A percentile compares a stretch with the other conserved stretches of the same genome.
Evolutionary conservation across 164 flowering plant genomes (phyloP).

Genomic region (Litsea cubeba): DNA sequence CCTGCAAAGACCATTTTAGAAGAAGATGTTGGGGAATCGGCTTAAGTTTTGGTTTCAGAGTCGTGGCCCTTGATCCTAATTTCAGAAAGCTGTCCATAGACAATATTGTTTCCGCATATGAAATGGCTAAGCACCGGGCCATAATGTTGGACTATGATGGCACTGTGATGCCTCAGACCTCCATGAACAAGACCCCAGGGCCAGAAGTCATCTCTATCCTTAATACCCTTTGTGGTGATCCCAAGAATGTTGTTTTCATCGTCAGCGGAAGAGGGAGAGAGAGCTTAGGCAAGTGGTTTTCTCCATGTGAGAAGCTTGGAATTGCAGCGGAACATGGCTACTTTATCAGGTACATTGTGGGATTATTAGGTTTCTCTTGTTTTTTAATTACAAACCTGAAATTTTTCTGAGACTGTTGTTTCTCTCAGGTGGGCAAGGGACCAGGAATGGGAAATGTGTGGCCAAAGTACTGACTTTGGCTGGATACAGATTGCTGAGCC

Average conservation of each 20-base stretch:
- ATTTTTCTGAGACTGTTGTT: slow-evolving; percentile 6
- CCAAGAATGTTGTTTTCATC: slow-evolving; percentile 53
- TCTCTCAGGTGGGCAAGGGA: slow-evolving; percentile 34
- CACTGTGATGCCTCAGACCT: slow-evolving; percentile 66
- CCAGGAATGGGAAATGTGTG: slow-evolving; percentile 46
- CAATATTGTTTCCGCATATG: slow-evolving; percentile 49
- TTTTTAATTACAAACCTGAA: slow-evolving; percentile 24
- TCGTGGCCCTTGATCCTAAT: slow-evolving; percentile 69
- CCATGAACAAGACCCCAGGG: slow-evolving; percentile 64
- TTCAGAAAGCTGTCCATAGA: slow-evolving; percentile 64
- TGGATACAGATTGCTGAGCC: slow-evolving; percentile 49
- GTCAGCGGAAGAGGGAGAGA: slow-evolving; percentile 79
- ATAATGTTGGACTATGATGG: slow-evolving; percentile 77
- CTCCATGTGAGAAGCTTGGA: slow-evolving; percentile 71
- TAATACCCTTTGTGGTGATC: slow-evolving; percentile 50
- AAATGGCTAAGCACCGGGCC: slow-evolving; percentile 47
- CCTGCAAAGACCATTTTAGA: slow-evolving; percentile 61
- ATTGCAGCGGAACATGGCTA: slow-evolving; percentile 84
- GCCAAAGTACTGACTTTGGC: slow-evolving; percentile 41
- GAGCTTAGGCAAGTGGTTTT: slow-evolving; percentile 63
- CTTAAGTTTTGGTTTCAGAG: slow-evolving; percentile 66
- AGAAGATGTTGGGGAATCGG: slow-evolving; percentile 80
- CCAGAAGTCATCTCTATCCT: slow-evolving; percentile 49
- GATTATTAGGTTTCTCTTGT: neutral
- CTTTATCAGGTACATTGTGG: slow-evolving; percentile 46